Conservation (phyloP, 305 asterid genomes). For the Fraxinus platypoda region DNA sequence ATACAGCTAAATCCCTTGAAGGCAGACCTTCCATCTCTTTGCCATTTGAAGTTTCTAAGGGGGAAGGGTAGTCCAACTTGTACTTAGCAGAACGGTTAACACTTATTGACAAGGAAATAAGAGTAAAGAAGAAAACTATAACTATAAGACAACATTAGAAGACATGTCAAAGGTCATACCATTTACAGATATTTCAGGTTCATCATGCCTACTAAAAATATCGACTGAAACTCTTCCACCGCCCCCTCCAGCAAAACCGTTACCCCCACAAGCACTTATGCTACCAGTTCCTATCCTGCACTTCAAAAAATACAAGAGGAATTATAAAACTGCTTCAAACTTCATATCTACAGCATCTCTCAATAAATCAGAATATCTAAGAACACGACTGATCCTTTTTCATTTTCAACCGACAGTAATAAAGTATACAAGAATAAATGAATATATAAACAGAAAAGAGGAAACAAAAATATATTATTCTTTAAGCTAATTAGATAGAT, state of each 20-base stretch:
- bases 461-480: not conserved
- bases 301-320: constrained; percentile 26
- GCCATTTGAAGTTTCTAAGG: not conserved
- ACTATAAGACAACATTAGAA: not conserved
- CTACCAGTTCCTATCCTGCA: constrained; percentile 91
- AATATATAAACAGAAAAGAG: constrained; percentile 16
- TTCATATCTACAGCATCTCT: constrained; percentile 8
- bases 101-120: not conserved
- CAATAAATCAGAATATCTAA: not conserved
- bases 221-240: constrained; percentile 94
- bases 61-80: not conserved
- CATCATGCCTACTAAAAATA: constrained; percentile 95
- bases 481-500: not conserved
- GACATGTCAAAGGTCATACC: constrained; percentile 42
- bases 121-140: not conserved
- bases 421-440: not conserved
- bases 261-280: constrained; percentile 93
- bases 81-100: constrained; percentile 2
- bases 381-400: not conserved
- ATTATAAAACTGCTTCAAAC: constrained; percentile 22
- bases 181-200: constrained; percentile 65
- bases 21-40: constrained; percentile 3
- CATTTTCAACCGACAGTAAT: not conserved
- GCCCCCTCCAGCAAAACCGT: constrained; percentile 96
- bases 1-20: constrained; percentile 11